These are phyloP conservation scores for Candida orba DNA, from an alignment of 805 yeast genomes.

Conservation along the genomic window DNA sequence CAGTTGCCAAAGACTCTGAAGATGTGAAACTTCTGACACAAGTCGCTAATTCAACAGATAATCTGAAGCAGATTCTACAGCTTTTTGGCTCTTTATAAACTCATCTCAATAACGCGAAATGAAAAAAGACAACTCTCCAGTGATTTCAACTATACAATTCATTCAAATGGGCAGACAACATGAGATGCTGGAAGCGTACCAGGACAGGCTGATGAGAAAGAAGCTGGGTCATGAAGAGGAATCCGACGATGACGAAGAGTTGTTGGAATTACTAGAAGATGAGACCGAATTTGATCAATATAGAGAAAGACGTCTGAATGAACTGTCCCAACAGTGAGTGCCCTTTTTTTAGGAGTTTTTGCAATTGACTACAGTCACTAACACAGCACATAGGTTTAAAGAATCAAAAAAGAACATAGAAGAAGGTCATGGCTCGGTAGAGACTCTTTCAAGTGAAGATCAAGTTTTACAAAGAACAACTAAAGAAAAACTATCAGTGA, in stretches of 20 bases:
- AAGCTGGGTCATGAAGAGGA: slow-evolving; percentile 17
- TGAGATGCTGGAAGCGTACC: slow-evolving; percentile 34
- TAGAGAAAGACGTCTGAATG: slow-evolving; percentile 58
- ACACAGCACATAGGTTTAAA: slow-evolving; percentile 21
- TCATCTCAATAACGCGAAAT: slow-evolving; percentile 3
- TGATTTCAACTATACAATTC: not conserved
- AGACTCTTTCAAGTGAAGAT: slow-evolving; percentile 42
- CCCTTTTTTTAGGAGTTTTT: no score
- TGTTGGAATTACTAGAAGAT: slow-evolving; percentile 45
- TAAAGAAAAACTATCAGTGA: slow-evolving; percentile 34
- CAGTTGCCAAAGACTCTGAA: no score
- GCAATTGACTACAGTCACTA: not conserved
- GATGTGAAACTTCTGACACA: not conserved
- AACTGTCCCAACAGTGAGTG: slow-evolving; percentile 36
- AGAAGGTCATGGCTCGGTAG: slow-evolving; percentile 38
- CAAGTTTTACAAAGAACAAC: slow-evolving; percentile 47
- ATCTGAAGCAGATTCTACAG: slow-evolving; percentile 3
- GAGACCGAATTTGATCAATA: slow-evolving; percentile 40
- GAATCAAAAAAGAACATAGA: slow-evolving; percentile 29
- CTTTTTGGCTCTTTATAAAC: slow-evolving; percentile 2
- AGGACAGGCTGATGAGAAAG: slow-evolving; percentile 28
- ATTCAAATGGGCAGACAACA: slow-evolving; percentile 5
- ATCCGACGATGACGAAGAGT: slow-evolving; percentile 32
- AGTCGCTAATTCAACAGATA: slow-evolving; percentile 1
- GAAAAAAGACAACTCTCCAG: no score